Evolutionary conservation across 345 rosid species (phyloP), one percentile per base, ranked within the genome.

Genomic region (Clarkia xantiana): DNA sequence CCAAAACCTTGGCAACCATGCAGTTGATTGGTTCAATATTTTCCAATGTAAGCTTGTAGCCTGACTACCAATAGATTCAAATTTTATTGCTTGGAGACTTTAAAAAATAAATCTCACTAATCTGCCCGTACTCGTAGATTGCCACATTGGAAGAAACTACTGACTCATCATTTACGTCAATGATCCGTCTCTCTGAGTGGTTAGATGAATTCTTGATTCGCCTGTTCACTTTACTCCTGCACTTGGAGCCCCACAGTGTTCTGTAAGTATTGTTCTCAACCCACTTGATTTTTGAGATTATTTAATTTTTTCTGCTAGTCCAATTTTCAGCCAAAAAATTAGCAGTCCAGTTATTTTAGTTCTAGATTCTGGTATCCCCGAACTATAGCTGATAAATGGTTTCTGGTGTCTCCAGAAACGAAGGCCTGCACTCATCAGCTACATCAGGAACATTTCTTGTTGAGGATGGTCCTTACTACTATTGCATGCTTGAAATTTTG

Each of bases 401-500:
- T 22, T 29, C 36, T 29, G 36, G 36, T 29, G 36, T 10, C 62
- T 60, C 54, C 76, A 91, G 98, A 69, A 86, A 73, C 72, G 98
- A 91, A 74, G 96, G 94, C 52, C 75, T 81, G 53, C 80, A 78
- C 70, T 77, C 98, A 55, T 75, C 96, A 47, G 84, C 96, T 54
- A 75, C 93, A 52, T 79, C 93, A 34, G 96, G 96, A 65, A 91
- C 98, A 22, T 91, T 91, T 80, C 73, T 91, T 64, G 93, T 91
- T 49, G 96, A 91, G 63, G 98, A 91, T 64, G 94, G 98, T 57
- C 98, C 96, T 41, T 79, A 76, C 62, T 91, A 86, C 71, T 91
- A 79, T 68, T 91, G 96, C 71, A 86, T 91, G 98, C 94, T 91
- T 53, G 98, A 91, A 75, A 78, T 86, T 52, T 74, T 91, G 68